Conservation (phyloP, 2,329 filamentous ascomycete species). For the Aureobasidium zeae region DNA sequence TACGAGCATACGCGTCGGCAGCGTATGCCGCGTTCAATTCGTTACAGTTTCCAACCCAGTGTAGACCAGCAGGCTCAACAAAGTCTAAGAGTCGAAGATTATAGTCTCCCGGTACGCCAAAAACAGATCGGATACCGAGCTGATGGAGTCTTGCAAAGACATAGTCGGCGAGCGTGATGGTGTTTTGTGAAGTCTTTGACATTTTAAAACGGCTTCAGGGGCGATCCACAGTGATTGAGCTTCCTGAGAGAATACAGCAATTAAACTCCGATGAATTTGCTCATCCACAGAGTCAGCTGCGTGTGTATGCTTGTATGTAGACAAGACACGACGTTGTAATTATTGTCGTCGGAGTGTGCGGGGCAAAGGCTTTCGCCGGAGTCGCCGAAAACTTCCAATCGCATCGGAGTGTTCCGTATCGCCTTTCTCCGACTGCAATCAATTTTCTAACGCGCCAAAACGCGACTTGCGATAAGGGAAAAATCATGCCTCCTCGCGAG, state of each 20-base stretch:
- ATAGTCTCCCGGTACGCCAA: conserved; percentile 39
- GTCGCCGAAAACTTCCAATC: conserved; percentile 9
- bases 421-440: conserved; percentile 3
- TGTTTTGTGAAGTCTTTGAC: neutral
- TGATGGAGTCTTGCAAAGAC: conserved; percentile 35
- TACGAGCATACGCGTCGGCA: conserved; percentile 4
- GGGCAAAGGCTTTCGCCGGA: conserved; percentile 9
- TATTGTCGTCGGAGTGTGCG: conserved; percentile 6
- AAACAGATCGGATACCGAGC: conserved; percentile 37
- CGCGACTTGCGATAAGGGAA: neutral
- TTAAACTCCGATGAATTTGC: neutral
- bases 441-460: neutral
- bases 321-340: conserved; percentile 3
- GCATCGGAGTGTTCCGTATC: conserved; percentile 6
- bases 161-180: conserved; percentile 23
- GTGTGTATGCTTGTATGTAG: neutral
- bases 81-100: conserved; percentile 43
- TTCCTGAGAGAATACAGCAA: neutral
- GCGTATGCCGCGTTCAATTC: conserved; percentile 48
- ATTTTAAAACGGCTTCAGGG: conserved; percentile 6
- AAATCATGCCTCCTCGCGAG: conserved; percentile 10
- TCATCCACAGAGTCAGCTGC: neutral
- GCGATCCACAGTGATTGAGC: neutral
- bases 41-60: conserved; percentile 54
- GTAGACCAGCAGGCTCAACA: conserved; percentile 43